phyloP scores from a whole-genome alignment of 495 filamentous ascomycete species.

The Hypoxylon fragiforme region DNA sequence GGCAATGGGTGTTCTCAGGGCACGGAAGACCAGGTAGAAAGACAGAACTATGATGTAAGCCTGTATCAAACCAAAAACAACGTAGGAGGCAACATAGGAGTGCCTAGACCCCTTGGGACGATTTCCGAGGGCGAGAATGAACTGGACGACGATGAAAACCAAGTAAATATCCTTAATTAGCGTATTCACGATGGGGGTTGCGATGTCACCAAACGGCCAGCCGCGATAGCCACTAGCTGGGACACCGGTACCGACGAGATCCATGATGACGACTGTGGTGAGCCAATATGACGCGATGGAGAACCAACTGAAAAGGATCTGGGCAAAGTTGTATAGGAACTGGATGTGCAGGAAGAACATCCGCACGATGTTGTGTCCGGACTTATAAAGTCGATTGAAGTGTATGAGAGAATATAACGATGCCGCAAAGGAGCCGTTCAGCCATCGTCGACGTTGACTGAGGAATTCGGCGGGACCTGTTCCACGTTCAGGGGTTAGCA shows the following conservation, averaged over 20 bases:
- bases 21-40: slow-evolving; percentile 80
- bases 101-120: slow-evolving; percentile 92
- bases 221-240: slow-evolving; percentile 54
- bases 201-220: slow-evolving; percentile 81
- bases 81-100: slow-evolving; percentile 87
- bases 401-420: slow-evolving; percentile 98
- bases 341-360: slow-evolving; percentile 99
- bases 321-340: slow-evolving; percentile 91
- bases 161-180: slow-evolving; percentile 91
- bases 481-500: not conserved
- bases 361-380: slow-evolving; percentile 91
- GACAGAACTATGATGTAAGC: slow-evolving; percentile 88
- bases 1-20: slow-evolving; percentile 63
- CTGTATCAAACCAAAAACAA: slow-evolving; percentile 85
- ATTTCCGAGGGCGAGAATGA: slow-evolving; percentile 96
- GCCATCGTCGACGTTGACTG: slow-evolving; percentile 94
- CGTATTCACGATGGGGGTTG: slow-evolving; percentile 88
- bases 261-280: slow-evolving; percentile 95
- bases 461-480: slow-evolving; percentile 88
- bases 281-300: slow-evolving; percentile 91
- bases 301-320: slow-evolving; percentile 93
- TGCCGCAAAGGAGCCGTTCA: slow-evolving; percentile 97
- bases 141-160: slow-evolving; percentile 87
- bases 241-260: slow-evolving; percentile 76
- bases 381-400: slow-evolving; percentile 98